phyloP scores from a whole-genome alignment of 192 early-diverging fungal species.

The Backusella australiensis region DNA sequence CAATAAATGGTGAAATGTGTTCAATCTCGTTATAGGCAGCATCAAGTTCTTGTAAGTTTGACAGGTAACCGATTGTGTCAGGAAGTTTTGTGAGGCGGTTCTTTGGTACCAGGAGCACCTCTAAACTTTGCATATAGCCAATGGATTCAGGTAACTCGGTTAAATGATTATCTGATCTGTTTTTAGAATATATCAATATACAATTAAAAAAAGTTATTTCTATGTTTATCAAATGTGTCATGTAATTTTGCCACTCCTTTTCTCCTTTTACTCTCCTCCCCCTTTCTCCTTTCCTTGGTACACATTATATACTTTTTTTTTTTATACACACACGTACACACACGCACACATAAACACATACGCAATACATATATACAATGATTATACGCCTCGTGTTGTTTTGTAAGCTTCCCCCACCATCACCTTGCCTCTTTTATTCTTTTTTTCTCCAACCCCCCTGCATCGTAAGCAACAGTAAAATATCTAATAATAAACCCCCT shows the following conservation, averaged over 20 bases:
- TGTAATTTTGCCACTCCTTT: constrained; percentile 7
- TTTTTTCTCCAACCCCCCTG: background rate
- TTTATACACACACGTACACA: no score
- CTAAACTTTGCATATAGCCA: constrained; percentile 69
- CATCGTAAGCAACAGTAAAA: constrained; percentile 1
- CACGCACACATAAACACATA: background rate
- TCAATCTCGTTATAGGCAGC: constrained; percentile 63
- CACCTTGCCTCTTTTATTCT: background rate
- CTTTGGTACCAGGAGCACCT: constrained; percentile 52
- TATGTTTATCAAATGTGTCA: background rate
- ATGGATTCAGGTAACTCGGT: constrained; percentile 68
- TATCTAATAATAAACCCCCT: background rate
- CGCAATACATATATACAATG: background rate
- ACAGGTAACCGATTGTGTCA: constrained; percentile 65
- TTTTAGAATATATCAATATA: constrained; percentile 4
- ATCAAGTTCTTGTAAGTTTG: constrained; percentile 66
- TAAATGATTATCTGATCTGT: constrained; percentile 74
- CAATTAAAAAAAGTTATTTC: constrained; percentile 10
- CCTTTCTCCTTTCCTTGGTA: background rate
- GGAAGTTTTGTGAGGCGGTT: constrained; percentile 66
- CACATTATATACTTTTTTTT: background rate
- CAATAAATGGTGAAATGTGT: constrained; percentile 58
- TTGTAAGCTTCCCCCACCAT: background rate
- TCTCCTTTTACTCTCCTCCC: background rate
- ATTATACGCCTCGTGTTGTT: background rate